phyloP scores from a whole-genome alignment of 257 asterid genomes.

The Solanum phureja region DNA sequence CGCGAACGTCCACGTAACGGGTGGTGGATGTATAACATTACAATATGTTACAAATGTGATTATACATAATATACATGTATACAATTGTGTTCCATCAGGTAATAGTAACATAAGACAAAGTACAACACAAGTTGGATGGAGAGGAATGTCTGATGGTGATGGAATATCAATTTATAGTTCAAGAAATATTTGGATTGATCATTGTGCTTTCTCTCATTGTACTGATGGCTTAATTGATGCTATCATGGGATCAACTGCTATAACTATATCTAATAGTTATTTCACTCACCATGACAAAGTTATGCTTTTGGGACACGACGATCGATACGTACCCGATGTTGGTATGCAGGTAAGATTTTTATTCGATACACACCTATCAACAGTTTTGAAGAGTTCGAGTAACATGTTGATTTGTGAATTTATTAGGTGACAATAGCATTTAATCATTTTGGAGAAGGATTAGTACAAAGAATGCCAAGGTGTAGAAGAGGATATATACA shows the following conservation, averaged over 20 bases:
- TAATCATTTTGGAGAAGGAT: slow-evolving; percentile 30
- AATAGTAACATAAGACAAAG: slow-evolving; percentile 4
- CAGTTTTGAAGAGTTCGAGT: not conserved
- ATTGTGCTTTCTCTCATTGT: slow-evolving; percentile 12
- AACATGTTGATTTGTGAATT: no score
- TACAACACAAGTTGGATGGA: slow-evolving; percentile 1
- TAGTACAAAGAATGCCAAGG: slow-evolving; percentile 38
- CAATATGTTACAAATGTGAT: slow-evolving; percentile 12
- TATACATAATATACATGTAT: slow-evolving; percentile 14
- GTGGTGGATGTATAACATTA: slow-evolving; percentile 14
- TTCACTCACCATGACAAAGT: slow-evolving; percentile 17
- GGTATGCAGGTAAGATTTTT: not conserved
- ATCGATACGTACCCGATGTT: not conserved
- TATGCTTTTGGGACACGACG: slow-evolving; percentile 11
- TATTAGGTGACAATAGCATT: slow-evolving; percentile 31
- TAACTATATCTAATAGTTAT: slow-evolving; percentile 9
- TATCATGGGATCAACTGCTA: slow-evolving; percentile 16
- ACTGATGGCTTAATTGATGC: slow-evolving; percentile 18
- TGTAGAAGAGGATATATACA: slow-evolving; percentile 31
- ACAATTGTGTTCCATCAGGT: slow-evolving; percentile 12
- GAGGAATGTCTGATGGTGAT: slow-evolving; percentile 14
- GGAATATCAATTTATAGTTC: slow-evolving; percentile 12
- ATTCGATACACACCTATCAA: not conserved
- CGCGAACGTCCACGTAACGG: slow-evolving; percentile 7
- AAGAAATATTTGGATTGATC: slow-evolving; percentile 11